Evolutionary conservation across 257 asterid species (phyloP), one percentile per base, ranked within the genome.

Genomic region (Cruciata laevipes): DNA sequence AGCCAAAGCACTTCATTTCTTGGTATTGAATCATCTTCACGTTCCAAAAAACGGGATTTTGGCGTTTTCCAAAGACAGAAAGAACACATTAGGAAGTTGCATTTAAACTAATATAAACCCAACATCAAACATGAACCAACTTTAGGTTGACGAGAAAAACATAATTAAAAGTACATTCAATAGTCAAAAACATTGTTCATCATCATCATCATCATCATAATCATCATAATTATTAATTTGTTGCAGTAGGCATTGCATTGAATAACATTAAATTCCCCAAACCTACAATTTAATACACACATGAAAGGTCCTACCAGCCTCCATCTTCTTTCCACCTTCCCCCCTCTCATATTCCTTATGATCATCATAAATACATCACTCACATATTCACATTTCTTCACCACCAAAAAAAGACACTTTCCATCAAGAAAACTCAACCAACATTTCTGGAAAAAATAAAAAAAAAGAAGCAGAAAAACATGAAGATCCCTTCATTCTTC

Each of bases 251-350:
- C 68, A 69, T 40, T 40, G 83, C 82, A 79, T 76, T 76, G 24
- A 74, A 71, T 60, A 25, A 71, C 73, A 76, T 60, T 75, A 78
- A 83, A 74, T 73, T 68, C 59, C 31, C 17, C 73, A 62, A 76
- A 72, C 16, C 74, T 66, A 27, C 63, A 71, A 74, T 76, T 79
- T 47, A 82, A 70, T 74, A 80, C 63, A 72, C 75, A 69, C 83
- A 79, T 74, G 82, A 83, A 69, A 70, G 76, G 81, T 55, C 86
- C 86, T 69, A 77, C 90, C 83, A 24, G 11, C 23, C 60, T 76
- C 77, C 71, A 55, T 61, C 52, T 44, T 33, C 61, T 33, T 55
- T 68, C 71, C 74, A 47, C 68, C 74, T 63, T 51, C 65, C 38
- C 30, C 35, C 61, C 44, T 44, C 74, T 69, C 51, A 69, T 37